Conservation (phyloP, 1,284 basidiomycete genomes). For the Tilletia indica region DNA sequence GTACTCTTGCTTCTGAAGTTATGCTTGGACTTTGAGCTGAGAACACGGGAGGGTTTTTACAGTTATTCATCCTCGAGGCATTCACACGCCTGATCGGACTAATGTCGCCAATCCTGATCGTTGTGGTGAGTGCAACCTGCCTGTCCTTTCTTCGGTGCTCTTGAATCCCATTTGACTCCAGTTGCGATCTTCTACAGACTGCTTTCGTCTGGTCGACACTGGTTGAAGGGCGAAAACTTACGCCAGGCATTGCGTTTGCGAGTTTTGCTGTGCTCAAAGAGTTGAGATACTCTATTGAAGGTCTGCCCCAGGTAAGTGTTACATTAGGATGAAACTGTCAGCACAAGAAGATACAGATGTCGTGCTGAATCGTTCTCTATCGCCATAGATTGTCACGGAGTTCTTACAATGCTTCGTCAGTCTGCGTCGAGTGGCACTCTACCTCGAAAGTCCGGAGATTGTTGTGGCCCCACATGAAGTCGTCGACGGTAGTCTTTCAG, state of each 20-base stretch:
- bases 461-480: conserved; percentile 58
- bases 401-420: conserved; percentile 67
- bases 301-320: conserved; percentile 31
- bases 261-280: conserved; percentile 40
- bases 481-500: not conserved
- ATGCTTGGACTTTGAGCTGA: too few species aligned
- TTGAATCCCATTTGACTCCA: not conserved
- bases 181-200: conserved; percentile 15
- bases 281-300: conserved; percentile 35
- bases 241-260: conserved; percentile 36
- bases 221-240: conserved; percentile 31
- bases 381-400: too few species aligned
- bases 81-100: conserved; percentile 10
- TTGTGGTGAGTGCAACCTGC: conserved; percentile 18
- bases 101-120: conserved; percentile 30
- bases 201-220: conserved; percentile 41
- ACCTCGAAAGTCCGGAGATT: conserved; percentile 70
- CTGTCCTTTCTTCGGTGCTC: not conserved
- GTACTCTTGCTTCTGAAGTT: not conserved
- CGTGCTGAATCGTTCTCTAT: too few species aligned
- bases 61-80: conserved; percentile 6
- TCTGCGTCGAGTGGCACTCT: conserved; percentile 75
- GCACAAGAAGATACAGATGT: too few species aligned
- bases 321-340: too few species aligned
- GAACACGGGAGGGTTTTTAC: not conserved